A percentile compares a stretch with the other conserved stretches of the same genome.
phyloP scores from a whole-genome alignment of 208 protist species.

The Angomonas deanei region DNA sequence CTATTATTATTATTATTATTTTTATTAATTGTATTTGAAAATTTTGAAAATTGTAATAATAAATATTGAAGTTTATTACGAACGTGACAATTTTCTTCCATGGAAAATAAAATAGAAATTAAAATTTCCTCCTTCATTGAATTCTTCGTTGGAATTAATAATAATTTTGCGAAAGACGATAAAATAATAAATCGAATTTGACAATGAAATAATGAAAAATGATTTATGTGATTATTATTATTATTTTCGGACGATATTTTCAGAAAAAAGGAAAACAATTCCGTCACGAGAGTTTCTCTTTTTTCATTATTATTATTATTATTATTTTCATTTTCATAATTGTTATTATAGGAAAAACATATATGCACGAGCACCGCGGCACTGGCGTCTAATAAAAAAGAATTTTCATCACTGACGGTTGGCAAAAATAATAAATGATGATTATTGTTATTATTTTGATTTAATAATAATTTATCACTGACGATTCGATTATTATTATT shows the following conservation, averaged over 20 bases:
- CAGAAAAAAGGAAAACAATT: neutral
- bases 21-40: neutral
- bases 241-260: slow-evolving; percentile 2
- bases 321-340: too few relatives aligned
- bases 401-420: neutral
- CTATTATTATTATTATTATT: too few relatives aligned
- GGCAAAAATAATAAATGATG: neutral
- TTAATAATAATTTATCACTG: neutral
- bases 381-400: neutral
- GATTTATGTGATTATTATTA: slow-evolving; percentile 11
- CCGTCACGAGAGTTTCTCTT: neutral
- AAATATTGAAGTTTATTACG: slow-evolving; percentile 4
- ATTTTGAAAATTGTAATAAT: neutral
- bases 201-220: slow-evolving; percentile 6
- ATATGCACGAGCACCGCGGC: neutral
- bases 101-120: neutral
- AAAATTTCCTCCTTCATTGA: too few relatives aligned
- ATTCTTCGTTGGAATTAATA: too few relatives aligned
- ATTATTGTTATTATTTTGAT: slow-evolving; percentile 6
- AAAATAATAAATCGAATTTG: too few relatives aligned
- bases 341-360: too few relatives aligned
- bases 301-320: slow-evolving; percentile 4
- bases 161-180: too few relatives aligned
- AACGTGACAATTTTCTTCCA: neutral
- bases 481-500: neutral